Evolutionary conservation across 805 yeast species (phyloP).

Genomic region (Torulaspora indica): DNA sequence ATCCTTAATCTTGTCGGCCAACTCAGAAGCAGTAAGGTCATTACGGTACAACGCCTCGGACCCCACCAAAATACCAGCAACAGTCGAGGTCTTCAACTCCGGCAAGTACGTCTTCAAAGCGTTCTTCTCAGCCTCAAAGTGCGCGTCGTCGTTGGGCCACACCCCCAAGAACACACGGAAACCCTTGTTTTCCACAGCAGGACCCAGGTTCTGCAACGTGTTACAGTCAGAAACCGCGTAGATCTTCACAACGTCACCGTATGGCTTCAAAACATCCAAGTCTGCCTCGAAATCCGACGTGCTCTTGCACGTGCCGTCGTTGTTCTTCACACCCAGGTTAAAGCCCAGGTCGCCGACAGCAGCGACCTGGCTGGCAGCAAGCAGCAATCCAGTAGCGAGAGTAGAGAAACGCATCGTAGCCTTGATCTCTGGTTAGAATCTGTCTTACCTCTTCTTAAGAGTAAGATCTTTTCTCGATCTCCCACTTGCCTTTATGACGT

Average conservation of each 20-base stretch:
- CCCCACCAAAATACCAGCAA: conserved; percentile 82
- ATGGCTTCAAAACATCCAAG: conserved; percentile 51
- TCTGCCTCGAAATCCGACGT: conserved; percentile 67
- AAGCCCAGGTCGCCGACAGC: conserved; percentile 75
- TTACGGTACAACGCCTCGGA: conserved; percentile 93
- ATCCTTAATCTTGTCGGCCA: conserved; percentile 62
- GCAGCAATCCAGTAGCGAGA: conserved; percentile 40
- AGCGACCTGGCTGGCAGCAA: conserved; percentile 43
- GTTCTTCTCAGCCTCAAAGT: conserved; percentile 65
- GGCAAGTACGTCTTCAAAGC: conserved; percentile 75
- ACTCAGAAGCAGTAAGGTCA: conserved; percentile 69
- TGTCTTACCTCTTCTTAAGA: not conserved
- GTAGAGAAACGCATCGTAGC: conserved; percentile 36
- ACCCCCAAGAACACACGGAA: conserved; percentile 77
- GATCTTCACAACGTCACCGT: conserved; percentile 68
- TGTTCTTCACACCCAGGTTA: conserved; percentile 79
- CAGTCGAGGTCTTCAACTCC: conserved; percentile 56
- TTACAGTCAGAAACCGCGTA: conserved; percentile 94
- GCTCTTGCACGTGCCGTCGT: conserved; percentile 70
- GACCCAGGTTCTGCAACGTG: conserved; percentile 77
- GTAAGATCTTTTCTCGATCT: not conserved
- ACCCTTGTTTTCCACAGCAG: conserved; percentile 75
- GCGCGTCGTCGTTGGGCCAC: conserved; percentile 89
- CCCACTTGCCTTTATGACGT: not conserved
- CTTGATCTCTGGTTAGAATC: not conserved